Conservation (phyloP, 345 rosid genomes). For the Euphorbia tirucalli region DNA sequence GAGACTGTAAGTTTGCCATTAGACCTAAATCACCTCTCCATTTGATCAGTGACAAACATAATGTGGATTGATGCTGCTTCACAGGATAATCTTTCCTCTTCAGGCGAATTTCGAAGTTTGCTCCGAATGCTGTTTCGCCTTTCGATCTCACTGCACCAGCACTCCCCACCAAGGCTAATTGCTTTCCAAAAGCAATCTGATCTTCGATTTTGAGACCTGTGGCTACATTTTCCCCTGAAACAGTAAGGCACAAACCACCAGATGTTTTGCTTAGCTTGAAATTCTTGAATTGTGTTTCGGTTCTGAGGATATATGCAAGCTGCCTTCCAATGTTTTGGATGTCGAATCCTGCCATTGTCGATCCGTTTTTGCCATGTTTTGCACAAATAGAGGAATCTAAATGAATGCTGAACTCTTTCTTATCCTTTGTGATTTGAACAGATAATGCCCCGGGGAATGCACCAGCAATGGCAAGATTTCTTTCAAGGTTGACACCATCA, state of each 20-base stretch:
- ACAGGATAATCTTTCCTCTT: conserved; percentile 37
- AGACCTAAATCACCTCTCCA: conserved; percentile 34
- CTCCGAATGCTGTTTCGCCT: conserved; percentile 37
- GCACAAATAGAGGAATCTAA: conserved; percentile 39
- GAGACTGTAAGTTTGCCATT: conserved; percentile 41
- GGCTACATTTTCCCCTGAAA: conserved; percentile 32
- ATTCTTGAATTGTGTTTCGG: conserved; percentile 33
- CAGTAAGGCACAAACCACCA: conserved; percentile 33
- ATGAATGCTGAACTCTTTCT: conserved; percentile 35
- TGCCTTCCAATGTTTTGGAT: conserved; percentile 42
- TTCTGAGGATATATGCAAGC: conserved; percentile 38
- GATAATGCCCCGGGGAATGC: conserved; percentile 32
- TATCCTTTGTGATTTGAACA: conserved; percentile 42
- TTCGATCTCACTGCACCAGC: conserved; percentile 33
- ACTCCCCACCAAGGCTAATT: conserved; percentile 30
- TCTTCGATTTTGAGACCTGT: conserved; percentile 44
- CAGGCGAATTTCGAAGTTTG: conserved; percentile 35
- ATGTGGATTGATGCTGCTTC: conserved; percentile 30
- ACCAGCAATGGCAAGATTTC: conserved; percentile 25
- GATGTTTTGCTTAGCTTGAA: conserved; percentile 34
- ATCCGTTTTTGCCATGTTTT: conserved; percentile 31
- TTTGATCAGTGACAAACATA: conserved; percentile 37
- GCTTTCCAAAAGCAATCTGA: conserved; percentile 34
- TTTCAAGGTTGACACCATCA: conserved; percentile 39
- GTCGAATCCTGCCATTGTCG: conserved; percentile 46